Evolutionary conservation across 495 filamentous ascomycete species (phyloP), one percentile per base, ranked within the genome.

Genomic region (Pyronema domesticum): DNA sequence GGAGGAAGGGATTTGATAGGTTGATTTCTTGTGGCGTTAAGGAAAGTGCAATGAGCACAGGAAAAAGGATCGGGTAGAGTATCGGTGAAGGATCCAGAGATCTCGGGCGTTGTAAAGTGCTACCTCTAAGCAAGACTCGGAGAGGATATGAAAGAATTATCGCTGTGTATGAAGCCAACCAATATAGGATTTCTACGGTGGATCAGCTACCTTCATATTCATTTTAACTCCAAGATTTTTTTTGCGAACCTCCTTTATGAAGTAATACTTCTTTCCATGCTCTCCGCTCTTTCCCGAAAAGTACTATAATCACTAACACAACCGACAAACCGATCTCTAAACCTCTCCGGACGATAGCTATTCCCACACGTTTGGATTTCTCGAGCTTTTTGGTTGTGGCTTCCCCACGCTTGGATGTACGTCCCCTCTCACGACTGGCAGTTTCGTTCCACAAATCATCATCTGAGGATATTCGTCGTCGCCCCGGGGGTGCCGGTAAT

Each of bases 31-130:
- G 70, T 17, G 75, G 71, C 23, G 79, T 74, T n/a, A 94, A 72
- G 13, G 87, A 82, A 5, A 91, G 66, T 3, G 91, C 81, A 37
- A 94, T 81, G 15, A 86, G 73, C 7, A 91, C 60, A 1, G 91
- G 86, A 7, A 94, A 72, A 0, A 82, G 58, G 0, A 80, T 71
- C 1, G 91, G 93, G 61, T 96, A 98, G 15, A 98, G 71, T 7
- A 96, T 70, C 6, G 91, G 86, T 13, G 91, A 91, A 1, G 87
- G 91, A 62, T 98, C 91, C 66, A 96, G 94, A 23, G 75, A 65
- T 15, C 48, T 54, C n/a, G 63, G 59, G 34, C 57, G 61, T 35
- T 58, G 56, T 10, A 68, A 36, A 35, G 42, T 49, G 23, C 44
- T 11, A 30, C 55, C 52, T 13, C 54, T 46, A 10, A 62, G 42